phyloP scores from a whole-genome alignment of 768 basidiomycete genomes.

The Russula virescens region DNA sequence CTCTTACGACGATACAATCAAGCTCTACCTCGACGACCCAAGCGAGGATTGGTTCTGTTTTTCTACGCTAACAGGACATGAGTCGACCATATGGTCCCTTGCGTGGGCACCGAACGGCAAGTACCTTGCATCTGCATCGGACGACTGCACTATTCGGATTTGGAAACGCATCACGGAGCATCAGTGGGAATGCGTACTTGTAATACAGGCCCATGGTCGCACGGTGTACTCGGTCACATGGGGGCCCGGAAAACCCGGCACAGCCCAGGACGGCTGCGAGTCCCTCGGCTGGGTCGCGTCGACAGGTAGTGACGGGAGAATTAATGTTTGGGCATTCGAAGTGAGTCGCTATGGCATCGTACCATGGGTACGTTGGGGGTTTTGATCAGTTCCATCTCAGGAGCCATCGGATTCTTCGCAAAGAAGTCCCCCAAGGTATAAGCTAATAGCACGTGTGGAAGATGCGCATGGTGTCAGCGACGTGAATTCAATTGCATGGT shows the following conservation, averaged over 20 bases:
- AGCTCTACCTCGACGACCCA: constrained; percentile 89
- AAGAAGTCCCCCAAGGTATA: constrained; percentile 25
- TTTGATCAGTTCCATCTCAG: neutral
- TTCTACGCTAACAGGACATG: constrained; percentile 67
- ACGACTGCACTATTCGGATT: constrained; percentile 76
- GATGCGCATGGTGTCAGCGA: constrained; percentile 80
- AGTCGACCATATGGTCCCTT: constrained; percentile 88
- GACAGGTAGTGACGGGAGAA: constrained; percentile 77
- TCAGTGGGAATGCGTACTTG: constrained; percentile 56
- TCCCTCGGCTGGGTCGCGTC: constrained; percentile 79
- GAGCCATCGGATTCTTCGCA: constrained; percentile 4
- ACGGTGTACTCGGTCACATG: constrained; percentile 80
- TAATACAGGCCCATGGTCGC: constrained; percentile 61
- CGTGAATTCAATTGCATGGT: constrained; percentile 83
- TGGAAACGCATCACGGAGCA: constrained; percentile 67
- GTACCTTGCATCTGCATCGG: constrained; percentile 84
- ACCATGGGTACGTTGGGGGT: neutral
- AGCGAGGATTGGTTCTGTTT: constrained; percentile 79
- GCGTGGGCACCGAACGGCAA: constrained; percentile 71
- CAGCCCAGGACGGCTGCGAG: constrained; percentile 28
- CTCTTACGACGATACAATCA: constrained; percentile 96
- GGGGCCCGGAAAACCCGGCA: constrained; percentile 38
- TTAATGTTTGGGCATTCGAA: constrained; percentile 75
- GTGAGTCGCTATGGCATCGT: constrained; percentile 32
- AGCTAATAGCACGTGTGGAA: constrained; percentile 50